Evolutionary conservation across 805 yeast genomes (phyloP).

Genomic region (Schizosaccharomyces osmophilus): DNA sequence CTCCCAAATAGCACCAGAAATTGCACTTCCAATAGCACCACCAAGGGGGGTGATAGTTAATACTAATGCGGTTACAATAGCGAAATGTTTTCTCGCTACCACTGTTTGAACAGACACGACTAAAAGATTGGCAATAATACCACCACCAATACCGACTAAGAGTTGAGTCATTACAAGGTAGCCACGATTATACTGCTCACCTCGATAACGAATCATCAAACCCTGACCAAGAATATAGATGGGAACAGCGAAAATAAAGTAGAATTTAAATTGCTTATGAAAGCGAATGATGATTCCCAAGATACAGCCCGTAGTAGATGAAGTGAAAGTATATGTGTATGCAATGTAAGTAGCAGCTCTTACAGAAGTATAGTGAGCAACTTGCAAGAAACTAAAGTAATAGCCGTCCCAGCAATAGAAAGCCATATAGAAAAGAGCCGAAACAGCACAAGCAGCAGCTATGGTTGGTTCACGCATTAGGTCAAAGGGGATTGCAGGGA

Average conservation of each 20-base stretch:
- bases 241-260: slow-evolving; percentile 26
- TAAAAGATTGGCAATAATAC: slow-evolving; percentile 31
- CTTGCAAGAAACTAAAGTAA: slow-evolving; percentile 33
- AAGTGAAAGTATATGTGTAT: slow-evolving; percentile 5
- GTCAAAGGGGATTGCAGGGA: slow-evolving; percentile 30
- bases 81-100: slow-evolving; percentile 32
- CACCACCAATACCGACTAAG: slow-evolving; percentile 38
- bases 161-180: slow-evolving; percentile 39
- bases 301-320: slow-evolving; percentile 26
- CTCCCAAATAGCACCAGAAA: slow-evolving; percentile 42
- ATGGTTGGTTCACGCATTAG: slow-evolving; percentile 39
- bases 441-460: slow-evolving; percentile 28
- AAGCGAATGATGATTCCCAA: slow-evolving; percentile 27
- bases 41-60: slow-evolving; percentile 31
- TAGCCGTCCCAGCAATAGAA: slow-evolving; percentile 14
- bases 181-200: slow-evolving; percentile 20
- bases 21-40: slow-evolving; percentile 29
- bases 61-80: slow-evolving; percentile 26
- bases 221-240: slow-evolving; percentile 35
- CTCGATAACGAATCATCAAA: slow-evolving; percentile 26
- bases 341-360: slow-evolving; percentile 25
- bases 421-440: slow-evolving; percentile 23
- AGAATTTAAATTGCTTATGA: slow-evolving; percentile 21
- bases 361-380: slow-evolving; percentile 29
- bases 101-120: slow-evolving; percentile 31